phyloP scores from a whole-genome alignment of 768 basidiomycete species.

The Tylopilus felleus region DNA sequence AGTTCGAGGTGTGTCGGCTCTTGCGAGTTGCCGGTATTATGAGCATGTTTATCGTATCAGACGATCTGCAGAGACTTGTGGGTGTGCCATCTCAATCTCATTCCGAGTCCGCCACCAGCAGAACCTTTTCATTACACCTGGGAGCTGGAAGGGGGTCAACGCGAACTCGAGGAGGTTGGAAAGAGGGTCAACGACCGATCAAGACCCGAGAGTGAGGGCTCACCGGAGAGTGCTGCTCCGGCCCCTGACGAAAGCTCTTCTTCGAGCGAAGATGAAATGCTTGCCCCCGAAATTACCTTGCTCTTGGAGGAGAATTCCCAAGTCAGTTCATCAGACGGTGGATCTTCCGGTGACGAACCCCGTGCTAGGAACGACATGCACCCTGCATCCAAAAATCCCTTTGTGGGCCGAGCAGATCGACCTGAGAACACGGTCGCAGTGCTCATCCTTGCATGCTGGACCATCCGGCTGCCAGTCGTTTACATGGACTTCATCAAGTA shows the following conservation, averaged over 20 bases:
- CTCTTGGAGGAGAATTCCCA: slow-evolving; percentile 40
- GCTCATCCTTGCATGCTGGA: slow-evolving; percentile 76
- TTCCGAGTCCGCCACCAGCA: slow-evolving; percentile 56
- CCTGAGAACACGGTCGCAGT: slow-evolving; percentile 59
- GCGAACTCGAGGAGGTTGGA: slow-evolving; percentile 5
- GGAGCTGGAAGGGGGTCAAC: slow-evolving; percentile 30
- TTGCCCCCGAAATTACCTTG: slow-evolving; percentile 36
- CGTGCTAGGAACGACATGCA: slow-evolving; percentile 4
- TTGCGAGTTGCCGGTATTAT: background rate
- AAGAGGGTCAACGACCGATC: slow-evolving; percentile 1
- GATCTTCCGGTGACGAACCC: slow-evolving; percentile 15
- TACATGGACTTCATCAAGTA: slow-evolving; percentile 75
- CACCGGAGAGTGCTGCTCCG: slow-evolving; percentile 9
- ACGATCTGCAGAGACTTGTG: slow-evolving; percentile 76
- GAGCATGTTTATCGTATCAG: slow-evolving; percentile 36
- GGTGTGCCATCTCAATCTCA: slow-evolving; percentile 65
- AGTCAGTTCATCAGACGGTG: slow-evolving; percentile 31
- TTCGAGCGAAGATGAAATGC: slow-evolving; percentile 23
- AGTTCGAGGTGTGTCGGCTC: slow-evolving; percentile 64
- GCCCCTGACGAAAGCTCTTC: slow-evolving; percentile 9
- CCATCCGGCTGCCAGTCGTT: slow-evolving; percentile 69
- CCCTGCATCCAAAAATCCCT: slow-evolving; percentile 10
- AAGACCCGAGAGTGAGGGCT: slow-evolving; percentile 18
- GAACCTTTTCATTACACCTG: slow-evolving; percentile 56
- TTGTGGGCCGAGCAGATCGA: slow-evolving; percentile 33